Base-by-base conservation (phyloP, 495 filamentous ascomycete genomes). In the Penicillium angulare region DNA sequence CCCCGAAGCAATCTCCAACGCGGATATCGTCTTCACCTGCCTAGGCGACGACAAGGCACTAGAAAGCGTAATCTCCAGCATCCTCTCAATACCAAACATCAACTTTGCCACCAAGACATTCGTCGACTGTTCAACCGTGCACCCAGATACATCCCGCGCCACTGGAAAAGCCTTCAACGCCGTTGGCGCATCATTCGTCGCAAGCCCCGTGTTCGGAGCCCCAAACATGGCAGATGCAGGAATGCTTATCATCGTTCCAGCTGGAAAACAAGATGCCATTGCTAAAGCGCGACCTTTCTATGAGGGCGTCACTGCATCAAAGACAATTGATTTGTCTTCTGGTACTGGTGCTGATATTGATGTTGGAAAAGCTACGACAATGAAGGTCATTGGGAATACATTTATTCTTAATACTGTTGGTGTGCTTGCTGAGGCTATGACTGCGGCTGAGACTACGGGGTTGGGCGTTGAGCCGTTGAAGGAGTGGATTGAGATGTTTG, bases 371-470 rank as follows among this genome's bases (percentile, higher is more conserved):
- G 69, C 71, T 10, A 39, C 57, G 5, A 61, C 60, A 22, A 73
- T 96, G 18, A 97, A 96, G 69, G 66, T 95, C 34, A 77, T 93
- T 13, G 92, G 90, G 23, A 97, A 97, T 64, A 88, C 85, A 7
- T 91, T 96, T 69, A 80, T 96, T 56, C 61, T 96, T 23, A 85
- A 88, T 65, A 92, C 90, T 72, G 82, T 93, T 16, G 86, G 91
- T 61, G 75, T 84, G 22, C 67, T 97, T 5, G 81, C 85, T 13
- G 90, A 96, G 72, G 84, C 82, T 3, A 78, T 89, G 53, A 79
- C 84, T 1, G 73, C 90, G 4, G 89, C 90, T 5, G 92, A 96
- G 66, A 89, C 91, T 63, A 78, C 82, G 0, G 90, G 90, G 0
- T 67, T 96, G 17, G 91, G 90, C 6, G 71, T 69, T 12, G 82